These are phyloP conservation scores for Phaseolus coccineus DNA, from an alignment of 331 rosid species.

Conservation along the genomic window DNA sequence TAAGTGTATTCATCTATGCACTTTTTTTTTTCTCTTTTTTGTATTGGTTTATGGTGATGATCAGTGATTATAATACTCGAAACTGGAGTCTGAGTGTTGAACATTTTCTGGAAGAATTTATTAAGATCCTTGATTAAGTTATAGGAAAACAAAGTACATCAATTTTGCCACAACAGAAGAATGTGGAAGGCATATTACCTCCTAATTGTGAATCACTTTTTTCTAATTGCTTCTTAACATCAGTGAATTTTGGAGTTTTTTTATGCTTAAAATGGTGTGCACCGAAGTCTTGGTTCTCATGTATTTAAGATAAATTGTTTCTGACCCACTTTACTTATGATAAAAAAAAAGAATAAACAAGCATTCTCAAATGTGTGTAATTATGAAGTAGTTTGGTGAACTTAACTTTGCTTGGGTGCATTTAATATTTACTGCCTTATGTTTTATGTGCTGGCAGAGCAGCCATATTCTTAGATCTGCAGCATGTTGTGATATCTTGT, in stretches of 20 bases:
- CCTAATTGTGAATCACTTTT: conserved; percentile 20
- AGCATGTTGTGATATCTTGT: no score
- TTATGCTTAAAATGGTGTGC: conserved; percentile 92
- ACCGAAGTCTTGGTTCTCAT: conserved; percentile 86
- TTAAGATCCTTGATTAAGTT: conserved; percentile 11
- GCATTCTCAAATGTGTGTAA: no score
- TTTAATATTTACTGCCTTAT: no score
- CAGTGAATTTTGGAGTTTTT: conserved; percentile 92
- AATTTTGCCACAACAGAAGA: neutral
- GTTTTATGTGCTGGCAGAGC: no score
- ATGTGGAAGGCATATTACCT: neutral
- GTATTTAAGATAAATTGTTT: conserved; percentile 71
- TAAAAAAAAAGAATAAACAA: neutral
- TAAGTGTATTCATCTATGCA: conserved; percentile 52
- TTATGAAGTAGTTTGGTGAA: no score
- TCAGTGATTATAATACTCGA: neutral
- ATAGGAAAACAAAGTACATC: conserved; percentile 5
- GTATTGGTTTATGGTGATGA: conserved; percentile 24
- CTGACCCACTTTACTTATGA: neutral
- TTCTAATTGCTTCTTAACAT: conserved; percentile 58
- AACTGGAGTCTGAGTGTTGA: neutral
- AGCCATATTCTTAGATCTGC: no score
- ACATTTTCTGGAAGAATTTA: conserved; percentile 6
- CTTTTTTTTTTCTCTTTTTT: neutral
- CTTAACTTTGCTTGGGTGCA: no score